These are phyloP conservation scores for Micractinium conductrix DNA, from an alignment of 139 green algal genomes.

Conservation along the genomic window DNA sequence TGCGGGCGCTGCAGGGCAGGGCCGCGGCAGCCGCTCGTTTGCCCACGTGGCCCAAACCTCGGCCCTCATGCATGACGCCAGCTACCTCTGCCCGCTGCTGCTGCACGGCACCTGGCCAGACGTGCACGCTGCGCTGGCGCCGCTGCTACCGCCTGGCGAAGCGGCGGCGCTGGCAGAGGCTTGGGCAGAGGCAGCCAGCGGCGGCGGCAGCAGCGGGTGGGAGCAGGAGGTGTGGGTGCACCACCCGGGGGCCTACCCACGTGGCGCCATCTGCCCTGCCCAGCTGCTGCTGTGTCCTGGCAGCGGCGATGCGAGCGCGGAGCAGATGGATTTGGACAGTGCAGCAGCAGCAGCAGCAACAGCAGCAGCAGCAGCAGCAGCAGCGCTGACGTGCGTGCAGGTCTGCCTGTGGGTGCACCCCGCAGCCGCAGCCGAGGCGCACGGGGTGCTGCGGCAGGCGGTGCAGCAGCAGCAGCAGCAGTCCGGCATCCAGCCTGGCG, in stretches of 20 bases:
- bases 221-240: conserved; percentile 50
- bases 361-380: background rate
- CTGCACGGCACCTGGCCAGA: background rate
- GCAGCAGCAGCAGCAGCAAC: background rate
- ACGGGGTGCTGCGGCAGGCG: background rate
- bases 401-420: conserved; percentile 40
- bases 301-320: background rate
- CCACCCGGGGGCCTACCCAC: conserved; percentile 28
- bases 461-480: background rate
- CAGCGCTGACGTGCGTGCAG: too few relatives aligned
- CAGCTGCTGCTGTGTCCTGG: conserved; percentile 34
- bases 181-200: background rate
- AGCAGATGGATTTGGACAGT: background rate
- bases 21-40: conserved; percentile 66
- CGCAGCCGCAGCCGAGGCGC: conserved; percentile 8
- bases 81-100: conserved; percentile 71
- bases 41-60: conserved; percentile 43
- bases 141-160: background rate
- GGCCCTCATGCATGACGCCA: conserved; percentile 70
- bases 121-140: background rate
- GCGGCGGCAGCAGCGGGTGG: conserved; percentile 9
- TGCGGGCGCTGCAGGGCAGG: conserved; percentile 50
- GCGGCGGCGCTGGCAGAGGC: background rate
- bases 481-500: background rate
- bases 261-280: conserved; percentile 39